These are phyloP conservation scores for Ilex asprella DNA, from an alignment of 257 asterid species.

Conservation along the genomic window DNA sequence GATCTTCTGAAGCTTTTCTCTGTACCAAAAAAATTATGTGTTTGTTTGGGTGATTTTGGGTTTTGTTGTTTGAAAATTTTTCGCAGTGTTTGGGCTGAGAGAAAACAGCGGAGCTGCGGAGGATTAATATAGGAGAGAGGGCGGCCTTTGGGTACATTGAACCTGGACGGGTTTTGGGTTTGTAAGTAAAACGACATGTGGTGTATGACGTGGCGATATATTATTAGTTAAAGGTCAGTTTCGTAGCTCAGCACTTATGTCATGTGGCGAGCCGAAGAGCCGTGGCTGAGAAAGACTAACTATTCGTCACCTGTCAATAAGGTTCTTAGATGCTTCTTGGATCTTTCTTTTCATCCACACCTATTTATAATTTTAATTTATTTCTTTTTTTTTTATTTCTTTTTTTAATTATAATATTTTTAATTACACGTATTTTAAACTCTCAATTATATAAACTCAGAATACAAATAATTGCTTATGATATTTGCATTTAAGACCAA, in stretches of 20 bases:
- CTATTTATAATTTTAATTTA: no score
- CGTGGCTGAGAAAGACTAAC: conserved; percentile 8
- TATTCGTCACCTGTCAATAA: conserved; percentile 6
- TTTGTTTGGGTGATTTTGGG: conserved; percentile 4
- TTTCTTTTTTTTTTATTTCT: no score
- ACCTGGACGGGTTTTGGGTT: conserved; percentile 51
- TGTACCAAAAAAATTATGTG: not conserved
- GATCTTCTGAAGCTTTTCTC: not conserved
- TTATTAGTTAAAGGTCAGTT: conserved; percentile 22
- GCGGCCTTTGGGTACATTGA: conserved; percentile 51
- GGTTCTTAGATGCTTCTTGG: not conserved
- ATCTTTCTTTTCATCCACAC: not conserved
- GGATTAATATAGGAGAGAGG: conserved; percentile 15
- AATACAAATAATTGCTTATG: no score
- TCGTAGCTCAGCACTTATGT: conserved; percentile 42
- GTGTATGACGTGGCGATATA: conserved; percentile 22
- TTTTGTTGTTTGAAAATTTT: conserved; percentile 6
- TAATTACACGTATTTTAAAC: no score
- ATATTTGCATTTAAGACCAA: no score
- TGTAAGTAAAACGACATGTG: not conserved
- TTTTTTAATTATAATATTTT: not conserved
- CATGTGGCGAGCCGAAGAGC: conserved; percentile 38
- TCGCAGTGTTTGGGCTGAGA: conserved; percentile 6
- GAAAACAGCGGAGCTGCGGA: conserved; percentile 10
- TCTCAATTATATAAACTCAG: no score